Evolutionary conservation across 108 stramenopile species (phyloP), one percentile per base, ranked within the genome.

Genomic region (Cylindrotheca fusiformis): DNA sequence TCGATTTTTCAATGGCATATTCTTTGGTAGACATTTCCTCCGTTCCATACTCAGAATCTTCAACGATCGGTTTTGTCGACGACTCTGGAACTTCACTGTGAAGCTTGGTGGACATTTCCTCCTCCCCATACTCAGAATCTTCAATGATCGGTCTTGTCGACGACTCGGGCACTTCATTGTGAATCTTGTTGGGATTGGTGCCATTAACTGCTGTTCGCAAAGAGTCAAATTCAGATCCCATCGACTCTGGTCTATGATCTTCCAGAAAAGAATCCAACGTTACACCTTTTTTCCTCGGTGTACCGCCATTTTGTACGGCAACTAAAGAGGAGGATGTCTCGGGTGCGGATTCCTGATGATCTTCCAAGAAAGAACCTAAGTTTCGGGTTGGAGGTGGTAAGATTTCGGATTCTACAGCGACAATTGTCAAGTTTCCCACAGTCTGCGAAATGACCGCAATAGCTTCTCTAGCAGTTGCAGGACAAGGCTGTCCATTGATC

Each of bases 401-500:
- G 36, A 41, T 41, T 41, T 41, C 36, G 14, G 36, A 41, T 41
- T 58, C 32, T 17, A 58, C 57, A 14, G 57, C 57, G 17, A 61
- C 60, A 1, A 61, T 29, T 1, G 24, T 28, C 26, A 61, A 18
- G 1, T 61, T 48, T 29, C 60, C 60, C 0, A 30, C 26, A 1
- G 47, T 8, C 48, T 48, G 1, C n/a, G 18, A 12, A n/a, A 61
- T 49, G 32, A 48, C 27, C 10, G 60, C 10, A 5, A n/a, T 28
- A 1, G 48, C 48, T 6, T 61, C 60, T 1, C 22, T 29, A 24
- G 30, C 46, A 0, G 10, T 26, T 10, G 27, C 12, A 1, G 60
- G 60, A 22, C 60, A 61, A 29, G 60, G 24, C 28, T 49, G 8
- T 26, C 26, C 60, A 29, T 61, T 61, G 25, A 61, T 61, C 8